These are phyloP conservation scores for Cryptococcus sp. DNA, from an alignment of 1,284 basidiomycete species.

Conservation along the genomic window DNA sequence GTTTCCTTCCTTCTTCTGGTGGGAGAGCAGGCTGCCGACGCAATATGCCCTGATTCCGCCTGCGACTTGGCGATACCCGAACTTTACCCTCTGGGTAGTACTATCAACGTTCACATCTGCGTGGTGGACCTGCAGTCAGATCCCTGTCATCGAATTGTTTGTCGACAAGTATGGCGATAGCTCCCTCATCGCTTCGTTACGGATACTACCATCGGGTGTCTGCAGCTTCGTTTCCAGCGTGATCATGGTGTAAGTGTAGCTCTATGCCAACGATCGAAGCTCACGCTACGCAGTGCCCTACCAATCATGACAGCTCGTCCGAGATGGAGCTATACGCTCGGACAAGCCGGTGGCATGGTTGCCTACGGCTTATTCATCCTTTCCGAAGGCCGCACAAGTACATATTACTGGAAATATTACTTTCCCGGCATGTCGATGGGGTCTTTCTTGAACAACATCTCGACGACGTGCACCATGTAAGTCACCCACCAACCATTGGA, in stretches of 20 bases:
- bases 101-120: slow-evolving; percentile 41
- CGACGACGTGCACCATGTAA: background rate
- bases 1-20: slow-evolving; percentile 35
- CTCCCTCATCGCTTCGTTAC: slow-evolving; percentile 34
- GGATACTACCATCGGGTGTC: slow-evolving; percentile 29
- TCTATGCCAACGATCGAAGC: background rate
- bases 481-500: no score
- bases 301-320: slow-evolving; percentile 22
- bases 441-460: slow-evolving; percentile 28
- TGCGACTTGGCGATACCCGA: slow-evolving; percentile 43
- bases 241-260: slow-evolving; percentile 20
- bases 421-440: slow-evolving; percentile 43
- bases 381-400: slow-evolving; percentile 21
- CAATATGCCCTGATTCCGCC: slow-evolving; percentile 44
- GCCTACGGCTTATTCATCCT: slow-evolving; percentile 37
- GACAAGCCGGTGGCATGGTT: slow-evolving; percentile 3
- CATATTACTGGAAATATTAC: slow-evolving; percentile 43
- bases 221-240: slow-evolving; percentile 19
- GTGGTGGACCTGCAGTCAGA: slow-evolving; percentile 40
- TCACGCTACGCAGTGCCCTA: background rate
- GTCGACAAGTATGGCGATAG: slow-evolving; percentile 21
- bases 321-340: slow-evolving; percentile 16
- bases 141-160: slow-evolving; percentile 28
- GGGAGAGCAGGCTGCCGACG: slow-evolving; percentile 33
- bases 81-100: slow-evolving; percentile 44